These are phyloP conservation scores for Cladosporium sp. DNA, from an alignment of 2,329 filamentous ascomycete genomes.

Conservation along the genomic window DNA sequence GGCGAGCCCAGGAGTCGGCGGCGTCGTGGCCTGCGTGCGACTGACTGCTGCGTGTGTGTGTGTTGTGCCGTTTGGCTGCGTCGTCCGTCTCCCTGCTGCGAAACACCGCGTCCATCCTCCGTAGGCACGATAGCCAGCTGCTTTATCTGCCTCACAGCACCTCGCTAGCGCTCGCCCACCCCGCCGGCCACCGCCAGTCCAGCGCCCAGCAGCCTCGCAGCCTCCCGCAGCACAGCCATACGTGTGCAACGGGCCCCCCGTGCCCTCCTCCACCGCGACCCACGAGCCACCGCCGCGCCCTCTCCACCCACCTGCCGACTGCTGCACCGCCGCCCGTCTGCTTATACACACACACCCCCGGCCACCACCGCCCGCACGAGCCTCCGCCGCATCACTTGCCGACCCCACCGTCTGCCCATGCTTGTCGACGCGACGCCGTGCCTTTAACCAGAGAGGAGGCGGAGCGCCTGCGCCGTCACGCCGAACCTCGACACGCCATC, in stretches of 20 bases:
- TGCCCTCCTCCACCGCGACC: neutral
- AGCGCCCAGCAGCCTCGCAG: neutral
- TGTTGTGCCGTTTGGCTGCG: no score
- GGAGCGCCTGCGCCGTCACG: neutral
- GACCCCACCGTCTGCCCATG: conserved; percentile 1
- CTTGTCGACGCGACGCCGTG: neutral
- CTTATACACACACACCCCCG: neutral
- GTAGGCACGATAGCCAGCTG: no score
- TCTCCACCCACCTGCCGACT: neutral
- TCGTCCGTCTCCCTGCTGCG: no score
- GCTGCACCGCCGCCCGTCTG: neutral
- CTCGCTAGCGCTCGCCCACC: no score
- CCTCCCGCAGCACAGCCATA: neutral
- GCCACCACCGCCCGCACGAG: conserved; percentile 33
- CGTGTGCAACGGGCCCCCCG: neutral
- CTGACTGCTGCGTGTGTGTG: no score
- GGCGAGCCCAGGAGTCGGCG: no score
- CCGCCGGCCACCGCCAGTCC: neutral
- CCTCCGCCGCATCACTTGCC: neutral
- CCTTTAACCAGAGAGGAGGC: neutral
- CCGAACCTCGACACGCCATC: neutral
- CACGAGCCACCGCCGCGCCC: neutral
- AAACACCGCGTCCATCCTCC: no score
- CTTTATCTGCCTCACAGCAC: no score
- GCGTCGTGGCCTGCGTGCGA: no score